Evolutionary conservation across 2,329 filamentous ascomycete species (phyloP).

Genomic region (Atkinsonella hypoxylon): DNA sequence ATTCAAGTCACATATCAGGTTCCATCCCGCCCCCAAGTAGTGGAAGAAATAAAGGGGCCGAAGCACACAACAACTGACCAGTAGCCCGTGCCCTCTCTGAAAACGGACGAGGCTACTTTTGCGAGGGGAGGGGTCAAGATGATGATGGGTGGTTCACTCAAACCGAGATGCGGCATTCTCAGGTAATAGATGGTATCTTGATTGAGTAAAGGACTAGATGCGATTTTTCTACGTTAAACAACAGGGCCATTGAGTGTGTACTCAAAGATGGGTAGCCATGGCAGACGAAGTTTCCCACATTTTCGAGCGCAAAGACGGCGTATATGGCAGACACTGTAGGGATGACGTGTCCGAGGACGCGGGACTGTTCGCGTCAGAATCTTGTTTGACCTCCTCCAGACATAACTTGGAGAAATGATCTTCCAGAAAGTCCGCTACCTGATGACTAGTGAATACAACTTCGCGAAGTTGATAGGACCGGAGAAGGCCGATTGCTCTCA

Average conservation of each 20-base stretch:
- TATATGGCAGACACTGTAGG: neutral
- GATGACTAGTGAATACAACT: conserved; percentile 3
- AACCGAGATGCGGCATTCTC: neutral
- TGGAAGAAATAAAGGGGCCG: too few species aligned
- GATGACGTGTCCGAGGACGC: neutral
- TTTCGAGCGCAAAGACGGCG: neutral
- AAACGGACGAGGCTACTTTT: too few species aligned
- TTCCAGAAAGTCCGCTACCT: conserved; percentile 4
- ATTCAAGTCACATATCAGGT: too few species aligned
- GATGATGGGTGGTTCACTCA: too few species aligned
- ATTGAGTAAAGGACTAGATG: too few species aligned
- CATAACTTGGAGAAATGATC: conserved; percentile 2
- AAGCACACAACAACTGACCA: too few species aligned
- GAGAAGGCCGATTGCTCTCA: neutral
- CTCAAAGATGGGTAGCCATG: neutral
- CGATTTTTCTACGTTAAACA: neutral
- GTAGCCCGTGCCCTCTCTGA: too few species aligned
- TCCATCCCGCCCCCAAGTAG: too few species aligned
- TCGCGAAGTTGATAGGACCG: conserved; percentile 3
- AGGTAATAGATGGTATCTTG: neutral
- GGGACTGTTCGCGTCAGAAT: neutral
- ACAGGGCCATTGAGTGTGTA: neutral
- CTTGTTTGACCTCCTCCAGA: neutral
- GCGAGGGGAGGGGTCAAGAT: neutral
- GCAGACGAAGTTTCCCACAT: conserved; percentile 3